phyloP scores from a whole-genome alignment of 208 protist genomes.

The Leptomonas seymouri region DNA sequence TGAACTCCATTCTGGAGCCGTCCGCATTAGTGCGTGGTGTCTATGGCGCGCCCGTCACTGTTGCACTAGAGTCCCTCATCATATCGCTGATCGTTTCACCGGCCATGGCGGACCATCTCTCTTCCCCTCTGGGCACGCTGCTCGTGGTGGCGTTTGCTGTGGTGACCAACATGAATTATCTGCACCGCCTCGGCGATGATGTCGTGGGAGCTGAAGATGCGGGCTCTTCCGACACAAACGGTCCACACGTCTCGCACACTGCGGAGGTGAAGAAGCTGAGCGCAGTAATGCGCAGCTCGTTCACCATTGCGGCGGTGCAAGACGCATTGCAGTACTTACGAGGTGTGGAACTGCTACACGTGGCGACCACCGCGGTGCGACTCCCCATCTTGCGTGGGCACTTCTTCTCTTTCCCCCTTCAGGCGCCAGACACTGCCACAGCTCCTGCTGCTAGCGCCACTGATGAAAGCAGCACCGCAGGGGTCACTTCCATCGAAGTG shows the following conservation, averaged over 20 bases:
- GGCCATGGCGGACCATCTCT: slow-evolving; percentile 23
- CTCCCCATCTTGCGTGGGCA: slow-evolving; percentile 36
- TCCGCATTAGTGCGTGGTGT: slow-evolving; percentile 26
- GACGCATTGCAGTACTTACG: slow-evolving; percentile 43
- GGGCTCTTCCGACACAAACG: background rate
- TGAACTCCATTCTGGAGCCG: slow-evolving; percentile 39
- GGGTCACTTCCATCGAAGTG: background rate
- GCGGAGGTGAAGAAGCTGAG: slow-evolving; percentile 14
- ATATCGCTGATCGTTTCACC: slow-evolving; percentile 35
- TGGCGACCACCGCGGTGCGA: slow-evolving; percentile 55
- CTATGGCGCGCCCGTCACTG: slow-evolving; percentile 18
- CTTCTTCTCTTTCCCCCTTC: slow-evolving; percentile 42
- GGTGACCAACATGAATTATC: slow-evolving; percentile 44
- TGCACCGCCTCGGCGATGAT: slow-evolving; percentile 30
- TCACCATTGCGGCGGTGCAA: slow-evolving; percentile 35
- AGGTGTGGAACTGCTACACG: slow-evolving; percentile 70
- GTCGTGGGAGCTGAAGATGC: background rate
- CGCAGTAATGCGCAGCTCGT: slow-evolving; percentile 9
- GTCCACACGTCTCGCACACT: background rate
- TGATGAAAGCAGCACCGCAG: background rate
- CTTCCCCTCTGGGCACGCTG: slow-evolving; percentile 22
- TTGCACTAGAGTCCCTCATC: slow-evolving; percentile 36
- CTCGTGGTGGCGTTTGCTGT: slow-evolving; percentile 43
- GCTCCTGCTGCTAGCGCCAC: background rate
- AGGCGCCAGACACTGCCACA: background rate